phyloP scores from a whole-genome alignment of 1,284 basidiomycete species.

The Wallemia hederae region DNA sequence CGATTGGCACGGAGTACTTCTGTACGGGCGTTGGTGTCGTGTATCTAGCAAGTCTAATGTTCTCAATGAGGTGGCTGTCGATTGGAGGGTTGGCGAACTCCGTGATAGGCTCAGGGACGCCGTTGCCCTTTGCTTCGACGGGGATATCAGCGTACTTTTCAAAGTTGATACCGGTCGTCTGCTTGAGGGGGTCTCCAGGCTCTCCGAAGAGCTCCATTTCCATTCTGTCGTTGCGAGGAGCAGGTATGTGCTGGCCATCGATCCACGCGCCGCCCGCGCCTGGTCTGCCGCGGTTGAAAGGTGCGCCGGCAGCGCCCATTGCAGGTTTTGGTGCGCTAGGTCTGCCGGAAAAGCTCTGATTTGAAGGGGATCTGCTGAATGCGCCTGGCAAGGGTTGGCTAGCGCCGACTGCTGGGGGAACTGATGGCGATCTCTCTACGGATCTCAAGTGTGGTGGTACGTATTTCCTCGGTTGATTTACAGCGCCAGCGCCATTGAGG shows the following conservation, averaged over 20 bases:
- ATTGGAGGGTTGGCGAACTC: conserved; percentile 70
- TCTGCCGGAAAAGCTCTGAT: neutral
- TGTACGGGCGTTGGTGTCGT: conserved; percentile 89
- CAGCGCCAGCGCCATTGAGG: neutral
- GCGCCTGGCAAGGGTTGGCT: neutral
- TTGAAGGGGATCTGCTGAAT: neutral
- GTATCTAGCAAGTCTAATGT: conserved; percentile 79
- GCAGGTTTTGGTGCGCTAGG: neutral
- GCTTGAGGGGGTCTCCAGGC: conserved; percentile 44
- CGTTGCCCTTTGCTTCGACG: conserved; percentile 85
- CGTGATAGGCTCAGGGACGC: conserved; percentile 72
- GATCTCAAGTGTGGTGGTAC: neutral
- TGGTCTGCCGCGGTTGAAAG: neutral
- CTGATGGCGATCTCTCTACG: neutral
- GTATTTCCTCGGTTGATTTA: neutral
- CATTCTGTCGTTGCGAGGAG: conserved; percentile 48
- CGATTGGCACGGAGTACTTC: conserved; percentile 98
- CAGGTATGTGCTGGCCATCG: conserved; percentile 59
- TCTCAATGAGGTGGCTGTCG: conserved; percentile 76
- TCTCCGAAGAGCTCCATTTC: conserved; percentile 95
- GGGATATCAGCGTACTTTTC: conserved; percentile 99
- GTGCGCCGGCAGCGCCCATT: neutral
- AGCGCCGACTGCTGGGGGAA: neutral
- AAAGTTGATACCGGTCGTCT: conserved; percentile 96
- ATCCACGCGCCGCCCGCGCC: conserved; percentile 45